Conservation (phyloP, 208 protist genomes). For the Phytomonas sp. region DNA sequence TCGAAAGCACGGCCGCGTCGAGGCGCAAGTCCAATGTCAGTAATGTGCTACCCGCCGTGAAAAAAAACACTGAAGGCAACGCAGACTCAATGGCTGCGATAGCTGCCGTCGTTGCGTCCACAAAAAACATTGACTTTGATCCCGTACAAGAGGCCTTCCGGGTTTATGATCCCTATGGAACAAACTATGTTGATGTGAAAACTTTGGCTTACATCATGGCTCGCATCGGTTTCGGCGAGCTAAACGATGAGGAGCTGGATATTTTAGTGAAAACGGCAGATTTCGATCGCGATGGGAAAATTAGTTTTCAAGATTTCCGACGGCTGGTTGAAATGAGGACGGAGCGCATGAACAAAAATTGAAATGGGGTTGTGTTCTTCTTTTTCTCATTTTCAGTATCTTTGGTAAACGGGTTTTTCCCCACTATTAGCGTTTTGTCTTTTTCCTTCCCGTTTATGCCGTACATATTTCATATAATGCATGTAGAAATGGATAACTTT, state of each 20-base stretch:
- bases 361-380: background rate
- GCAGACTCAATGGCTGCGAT: background rate
- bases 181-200: slow-evolving; percentile 74
- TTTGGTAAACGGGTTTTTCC: background rate
- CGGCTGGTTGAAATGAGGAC: slow-evolving; percentile 69
- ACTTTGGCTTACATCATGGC: slow-evolving; percentile 80
- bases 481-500: background rate
- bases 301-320: slow-evolving; percentile 87
- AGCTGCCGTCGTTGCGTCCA: background rate
- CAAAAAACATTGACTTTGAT: slow-evolving; percentile 37
- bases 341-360: slow-evolving; percentile 30
- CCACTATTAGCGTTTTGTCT: background rate
- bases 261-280: slow-evolving; percentile 89
- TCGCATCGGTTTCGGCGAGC: slow-evolving; percentile 76
- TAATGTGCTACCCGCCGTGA: background rate
- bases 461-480: background rate
- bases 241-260: slow-evolving; percentile 76
- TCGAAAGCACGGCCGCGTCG: background rate
- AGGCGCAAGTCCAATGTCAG: background rate
- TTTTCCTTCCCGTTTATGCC: background rate
- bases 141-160: slow-evolving; percentile 81
- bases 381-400: slow-evolving; percentile 14
- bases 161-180: slow-evolving; percentile 86
- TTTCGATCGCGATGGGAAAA: slow-evolving; percentile 88
- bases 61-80: slow-evolving; percentile 7